Conservation (phyloP, 2,329 filamentous ascomycete genomes). For the Metarhizium guizhouense region DNA sequence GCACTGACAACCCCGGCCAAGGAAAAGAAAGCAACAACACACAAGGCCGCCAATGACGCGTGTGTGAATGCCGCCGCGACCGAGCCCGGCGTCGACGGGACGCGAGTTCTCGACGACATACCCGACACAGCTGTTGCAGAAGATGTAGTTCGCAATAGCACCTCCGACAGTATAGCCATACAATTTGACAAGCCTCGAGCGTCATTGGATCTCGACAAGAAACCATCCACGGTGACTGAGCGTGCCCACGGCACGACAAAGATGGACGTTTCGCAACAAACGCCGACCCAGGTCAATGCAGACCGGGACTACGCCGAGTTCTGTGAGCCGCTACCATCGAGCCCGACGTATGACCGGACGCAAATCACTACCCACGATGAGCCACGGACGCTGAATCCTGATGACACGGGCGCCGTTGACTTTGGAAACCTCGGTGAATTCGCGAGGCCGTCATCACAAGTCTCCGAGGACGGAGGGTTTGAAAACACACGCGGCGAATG, state of each 20-base stretch:
- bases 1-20: background rate
- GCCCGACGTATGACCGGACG: constrained; percentile 15
- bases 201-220: background rate
- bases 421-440: constrained; percentile 30
- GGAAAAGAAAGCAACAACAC: constrained; percentile 7
- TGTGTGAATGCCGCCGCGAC: background rate
- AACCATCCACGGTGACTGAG: background rate
- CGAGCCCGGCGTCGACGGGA: background rate
- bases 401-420: constrained; percentile 42
- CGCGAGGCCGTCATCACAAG: constrained; percentile 29
- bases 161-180: background rate
- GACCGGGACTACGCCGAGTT: constrained; percentile 46
- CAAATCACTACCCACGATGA: constrained; percentile 21
- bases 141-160: constrained; percentile 4
- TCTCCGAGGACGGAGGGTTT: constrained; percentile 32
- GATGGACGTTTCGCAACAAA: constrained; percentile 41
- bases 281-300: constrained; percentile 47
- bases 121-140: constrained; percentile 2
- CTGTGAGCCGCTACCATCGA: constrained; percentile 19
- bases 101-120: constrained; percentile 1
- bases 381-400: constrained; percentile 30
- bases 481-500: constrained; percentile 29
- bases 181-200: constrained; percentile 7
- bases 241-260: constrained; percentile 5
- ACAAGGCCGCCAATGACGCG: constrained; percentile 2